phyloP scores from a whole-genome alignment of 2,329 filamentous ascomycete genomes.

The Hypoxylon sp. region DNA sequence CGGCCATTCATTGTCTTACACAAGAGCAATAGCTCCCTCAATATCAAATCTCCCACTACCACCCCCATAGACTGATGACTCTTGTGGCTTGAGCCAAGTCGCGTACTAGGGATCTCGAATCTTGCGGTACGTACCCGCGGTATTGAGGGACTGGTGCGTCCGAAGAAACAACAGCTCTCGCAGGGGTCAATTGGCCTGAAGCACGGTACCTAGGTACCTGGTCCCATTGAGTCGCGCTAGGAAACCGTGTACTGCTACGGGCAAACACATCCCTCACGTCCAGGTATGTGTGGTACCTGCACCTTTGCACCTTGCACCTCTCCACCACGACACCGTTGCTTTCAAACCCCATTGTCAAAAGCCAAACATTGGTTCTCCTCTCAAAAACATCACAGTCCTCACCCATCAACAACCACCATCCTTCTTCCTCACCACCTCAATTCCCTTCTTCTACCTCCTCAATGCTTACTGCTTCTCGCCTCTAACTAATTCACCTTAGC shows the following conservation, averaged over 20 bases:
- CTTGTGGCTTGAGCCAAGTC: slow-evolving; percentile 24
- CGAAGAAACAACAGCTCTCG: slow-evolving; percentile 15
- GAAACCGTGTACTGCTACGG: slow-evolving; percentile 45
- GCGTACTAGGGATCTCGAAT: slow-evolving; percentile 19
- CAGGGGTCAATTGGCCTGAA: slow-evolving; percentile 19
- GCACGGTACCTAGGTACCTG: slow-evolving; percentile 9
- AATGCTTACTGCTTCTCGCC: slow-evolving; percentile 26
- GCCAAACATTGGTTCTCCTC: slow-evolving; percentile 48
- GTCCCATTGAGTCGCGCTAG: slow-evolving; percentile 44
- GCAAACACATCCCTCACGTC: slow-evolving; percentile 45
- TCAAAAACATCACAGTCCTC: slow-evolving; percentile 50
- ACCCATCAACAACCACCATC: slow-evolving; percentile 42
- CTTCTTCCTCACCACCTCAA: slow-evolving; percentile 13
- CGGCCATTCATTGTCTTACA: slow-evolving; percentile 27
- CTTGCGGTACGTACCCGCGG: slow-evolving; percentile 16
- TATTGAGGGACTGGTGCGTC: background rate
- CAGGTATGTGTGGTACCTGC: slow-evolving; percentile 45
- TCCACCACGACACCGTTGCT: slow-evolving; percentile 30
- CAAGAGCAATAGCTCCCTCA: slow-evolving; percentile 37
- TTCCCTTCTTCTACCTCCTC: slow-evolving; percentile 24
- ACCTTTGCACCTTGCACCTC: slow-evolving; percentile 16
- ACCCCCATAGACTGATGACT: slow-evolving; percentile 5
- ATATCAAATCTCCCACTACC: slow-evolving; percentile 27
- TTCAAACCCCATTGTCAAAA: slow-evolving; percentile 35
- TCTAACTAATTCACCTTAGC: slow-evolving; percentile 21